phyloP scores from a whole-genome alignment of 257 asterid species.

The Coffea eugenioides region DNA sequence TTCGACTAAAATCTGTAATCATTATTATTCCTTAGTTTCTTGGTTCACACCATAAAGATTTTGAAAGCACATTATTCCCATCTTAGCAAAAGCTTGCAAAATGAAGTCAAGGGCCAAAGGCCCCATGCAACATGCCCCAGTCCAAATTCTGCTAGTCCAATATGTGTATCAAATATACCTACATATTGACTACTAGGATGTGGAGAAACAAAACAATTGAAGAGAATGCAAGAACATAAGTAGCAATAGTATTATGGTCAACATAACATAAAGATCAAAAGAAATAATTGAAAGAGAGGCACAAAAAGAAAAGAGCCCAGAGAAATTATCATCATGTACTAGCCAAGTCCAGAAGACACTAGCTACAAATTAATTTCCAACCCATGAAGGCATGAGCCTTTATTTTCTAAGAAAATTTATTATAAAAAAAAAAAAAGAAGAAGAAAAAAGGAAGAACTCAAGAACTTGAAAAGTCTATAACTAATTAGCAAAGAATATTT shows the following conservation, averaged over 20 bases:
- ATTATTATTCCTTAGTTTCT: too few species aligned
- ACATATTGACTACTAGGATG: neutral
- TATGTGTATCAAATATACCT: neutral
- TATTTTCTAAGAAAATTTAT: too few species aligned
- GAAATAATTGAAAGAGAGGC: neutral
- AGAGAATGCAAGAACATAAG: neutral
- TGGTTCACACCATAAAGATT: neutral
- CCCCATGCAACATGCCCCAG: neutral
- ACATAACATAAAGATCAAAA: too few species aligned
- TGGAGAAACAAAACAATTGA: neutral
- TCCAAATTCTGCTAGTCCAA: neutral
- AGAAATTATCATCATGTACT: neutral
- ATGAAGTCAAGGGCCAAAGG: neutral
- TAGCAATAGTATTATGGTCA: too few species aligned
- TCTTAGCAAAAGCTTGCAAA: neutral
- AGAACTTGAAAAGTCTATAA: neutral
- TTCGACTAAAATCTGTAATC: neutral
- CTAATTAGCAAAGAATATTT: neutral
- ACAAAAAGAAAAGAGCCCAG: neutral
- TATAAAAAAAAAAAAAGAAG: too few species aligned
- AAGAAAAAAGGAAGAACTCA: too few species aligned
- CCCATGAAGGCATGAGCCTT: neutral
- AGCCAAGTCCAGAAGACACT: neutral
- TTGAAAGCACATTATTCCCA: neutral
- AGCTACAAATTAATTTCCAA: neutral